phyloP scores from a whole-genome alignment of 164 flowering plant genomes.

The Berberis thunbergii region DNA sequence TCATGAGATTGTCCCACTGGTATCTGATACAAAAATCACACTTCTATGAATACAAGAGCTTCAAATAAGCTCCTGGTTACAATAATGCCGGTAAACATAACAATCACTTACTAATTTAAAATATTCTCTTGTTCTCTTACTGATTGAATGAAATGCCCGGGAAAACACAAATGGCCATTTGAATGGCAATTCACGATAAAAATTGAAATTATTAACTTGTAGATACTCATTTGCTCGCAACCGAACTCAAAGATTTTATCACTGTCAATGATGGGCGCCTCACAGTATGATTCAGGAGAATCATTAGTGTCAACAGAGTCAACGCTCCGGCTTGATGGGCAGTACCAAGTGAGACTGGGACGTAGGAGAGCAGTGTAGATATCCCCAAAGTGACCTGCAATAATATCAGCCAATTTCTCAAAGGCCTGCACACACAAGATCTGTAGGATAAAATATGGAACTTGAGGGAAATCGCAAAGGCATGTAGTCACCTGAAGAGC shows the following conservation, averaged over 20 bases:
- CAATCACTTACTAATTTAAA: neutral
- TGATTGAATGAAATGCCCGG: neutral
- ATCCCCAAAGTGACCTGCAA: conserved; percentile 84
- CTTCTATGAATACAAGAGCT: neutral
- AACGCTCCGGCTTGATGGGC: conserved; percentile 98
- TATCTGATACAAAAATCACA: too few species aligned
- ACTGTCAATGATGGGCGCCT: conserved; percentile 62
- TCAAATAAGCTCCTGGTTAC: neutral
- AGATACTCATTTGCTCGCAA: conserved; percentile 25
- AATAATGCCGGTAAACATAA: neutral
- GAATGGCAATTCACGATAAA: neutral
- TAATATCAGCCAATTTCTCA: too few species aligned
- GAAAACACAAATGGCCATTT: neutral
- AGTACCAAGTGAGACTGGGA: conserved; percentile 72
- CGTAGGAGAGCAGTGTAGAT: conserved; percentile 83
- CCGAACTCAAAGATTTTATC: conserved; percentile 45
- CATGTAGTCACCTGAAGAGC: conserved; percentile 54
- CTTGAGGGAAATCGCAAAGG: too few species aligned
- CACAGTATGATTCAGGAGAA: conserved; percentile 66
- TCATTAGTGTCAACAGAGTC: conserved; percentile 62
- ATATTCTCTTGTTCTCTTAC: neutral
- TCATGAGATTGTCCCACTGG: too few species aligned
- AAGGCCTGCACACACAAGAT: too few species aligned
- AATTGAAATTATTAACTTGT: neutral
- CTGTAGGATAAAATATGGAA: too few species aligned